Conservation (phyloP, 441 rosid species). For the Populus hybrid region DNA sequence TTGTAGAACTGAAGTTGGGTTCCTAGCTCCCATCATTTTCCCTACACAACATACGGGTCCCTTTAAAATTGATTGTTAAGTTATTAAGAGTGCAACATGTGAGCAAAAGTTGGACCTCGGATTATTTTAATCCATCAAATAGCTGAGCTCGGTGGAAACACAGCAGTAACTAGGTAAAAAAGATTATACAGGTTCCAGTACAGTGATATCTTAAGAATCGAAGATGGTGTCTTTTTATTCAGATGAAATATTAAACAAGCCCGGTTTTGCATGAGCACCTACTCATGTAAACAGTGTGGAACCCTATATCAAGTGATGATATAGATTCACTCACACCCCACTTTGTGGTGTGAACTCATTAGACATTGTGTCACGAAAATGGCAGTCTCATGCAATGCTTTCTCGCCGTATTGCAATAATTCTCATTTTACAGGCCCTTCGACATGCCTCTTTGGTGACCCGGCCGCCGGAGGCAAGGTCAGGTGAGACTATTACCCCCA, state of each 20-base stretch:
- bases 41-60: neutral
- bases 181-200: neutral
- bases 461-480: no score
- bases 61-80: neutral
- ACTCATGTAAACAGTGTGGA: neutral
- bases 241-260: neutral
- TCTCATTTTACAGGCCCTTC: neutral
- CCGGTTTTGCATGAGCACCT: neutral
- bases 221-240: neutral
- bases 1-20: neutral
- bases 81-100: neutral
- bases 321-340: neutral
- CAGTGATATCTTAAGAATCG: neutral
- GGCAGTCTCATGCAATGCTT: neutral
- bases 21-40: neutral
- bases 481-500: no score
- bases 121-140: neutral
- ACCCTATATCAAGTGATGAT: neutral
- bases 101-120: neutral
- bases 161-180: neutral
- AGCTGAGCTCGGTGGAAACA: neutral
- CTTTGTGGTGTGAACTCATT: neutral
- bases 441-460: no score
- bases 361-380: neutral
- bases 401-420: neutral